These are phyloP conservation scores for Coix lacrymajobi DNA, from an alignment of 176 grass and related monocot genomes.

Conservation along the genomic window DNA sequence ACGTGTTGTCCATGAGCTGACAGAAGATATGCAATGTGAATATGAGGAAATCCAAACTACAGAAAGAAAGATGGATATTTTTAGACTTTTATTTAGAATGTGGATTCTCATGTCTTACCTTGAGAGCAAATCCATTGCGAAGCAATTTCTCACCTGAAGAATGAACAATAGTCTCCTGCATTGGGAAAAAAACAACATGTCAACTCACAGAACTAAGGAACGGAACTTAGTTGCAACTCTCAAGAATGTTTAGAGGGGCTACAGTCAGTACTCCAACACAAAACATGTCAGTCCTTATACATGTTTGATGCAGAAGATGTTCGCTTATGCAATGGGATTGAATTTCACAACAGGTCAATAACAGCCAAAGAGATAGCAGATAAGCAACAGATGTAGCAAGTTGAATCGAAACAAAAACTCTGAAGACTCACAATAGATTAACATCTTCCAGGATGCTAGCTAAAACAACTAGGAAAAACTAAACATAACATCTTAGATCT, in stretches of 20 bases:
- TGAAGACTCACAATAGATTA: neutral
- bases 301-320: neutral
- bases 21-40: constrained; percentile 30
- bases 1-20: constrained; percentile 68
- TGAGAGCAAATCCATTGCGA: constrained; percentile 70
- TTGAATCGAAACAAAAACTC: neutral
- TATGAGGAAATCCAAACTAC: constrained; percentile 23
- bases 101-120: constrained; percentile 47
- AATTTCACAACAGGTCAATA: neutral
- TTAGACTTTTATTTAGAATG: neutral
- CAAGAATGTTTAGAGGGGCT: neutral
- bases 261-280: neutral
- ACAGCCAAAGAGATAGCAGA: neutral
- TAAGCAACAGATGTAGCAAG: neutral
- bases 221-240: neutral
- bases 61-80: constrained; percentile 1
- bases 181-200: constrained; percentile 9
- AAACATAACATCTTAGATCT: neutral
- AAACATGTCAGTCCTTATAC: neutral
- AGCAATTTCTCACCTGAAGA: constrained; percentile 67
- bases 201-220: neutral
- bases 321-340: neutral
- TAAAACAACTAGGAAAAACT: neutral
- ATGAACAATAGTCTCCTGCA: constrained; percentile 32
- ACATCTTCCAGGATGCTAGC: neutral